These are phyloP conservation scores for Ophiorrhiza pumila DNA, from an alignment of 257 asterid species.

Conservation along the genomic window DNA sequence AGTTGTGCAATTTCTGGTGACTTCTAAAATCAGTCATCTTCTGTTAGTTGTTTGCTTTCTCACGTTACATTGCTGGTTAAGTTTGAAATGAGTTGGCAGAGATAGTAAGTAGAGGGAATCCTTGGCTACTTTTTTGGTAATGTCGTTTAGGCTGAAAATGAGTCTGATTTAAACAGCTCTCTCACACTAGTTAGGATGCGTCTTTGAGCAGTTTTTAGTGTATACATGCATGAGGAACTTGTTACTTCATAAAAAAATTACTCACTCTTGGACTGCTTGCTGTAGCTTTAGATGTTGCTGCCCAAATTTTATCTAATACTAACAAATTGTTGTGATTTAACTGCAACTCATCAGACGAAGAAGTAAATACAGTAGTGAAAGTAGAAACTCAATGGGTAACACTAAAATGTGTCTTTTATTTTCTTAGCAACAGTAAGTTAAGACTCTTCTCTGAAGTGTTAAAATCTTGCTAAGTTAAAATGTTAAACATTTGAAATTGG, in stretches of 20 bases:
- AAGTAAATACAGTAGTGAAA: neutral
- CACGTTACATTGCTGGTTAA: neutral
- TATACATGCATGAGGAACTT: no score
- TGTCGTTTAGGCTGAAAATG: no score
- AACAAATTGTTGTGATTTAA: no score
- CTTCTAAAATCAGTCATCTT: neutral
- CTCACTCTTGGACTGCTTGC: neutral
- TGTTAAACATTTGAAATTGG: neutral
- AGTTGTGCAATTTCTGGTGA: neutral
- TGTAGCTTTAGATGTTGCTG: no score
- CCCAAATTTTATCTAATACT: no score
- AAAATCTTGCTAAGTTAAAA: neutral
- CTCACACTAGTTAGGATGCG: neutral
- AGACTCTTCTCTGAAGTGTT: neutral
- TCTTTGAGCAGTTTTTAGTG: no score
- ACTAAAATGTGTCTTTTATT: neutral
- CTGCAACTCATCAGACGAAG: neutral
- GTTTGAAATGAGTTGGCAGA: neutral
- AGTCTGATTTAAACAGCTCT: no score
- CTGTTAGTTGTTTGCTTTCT: neutral
- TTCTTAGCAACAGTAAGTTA: neutral
- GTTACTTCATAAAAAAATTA: no score
- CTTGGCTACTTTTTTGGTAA: no score
- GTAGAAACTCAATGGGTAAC: neutral
- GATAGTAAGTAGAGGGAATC: neutral